A percentile compares a stretch with the other conserved stretches of the same genome.
Conservation (phyloP, 2,329 filamentous ascomycete species). For the Pestalotiopsis sp. region DNA sequence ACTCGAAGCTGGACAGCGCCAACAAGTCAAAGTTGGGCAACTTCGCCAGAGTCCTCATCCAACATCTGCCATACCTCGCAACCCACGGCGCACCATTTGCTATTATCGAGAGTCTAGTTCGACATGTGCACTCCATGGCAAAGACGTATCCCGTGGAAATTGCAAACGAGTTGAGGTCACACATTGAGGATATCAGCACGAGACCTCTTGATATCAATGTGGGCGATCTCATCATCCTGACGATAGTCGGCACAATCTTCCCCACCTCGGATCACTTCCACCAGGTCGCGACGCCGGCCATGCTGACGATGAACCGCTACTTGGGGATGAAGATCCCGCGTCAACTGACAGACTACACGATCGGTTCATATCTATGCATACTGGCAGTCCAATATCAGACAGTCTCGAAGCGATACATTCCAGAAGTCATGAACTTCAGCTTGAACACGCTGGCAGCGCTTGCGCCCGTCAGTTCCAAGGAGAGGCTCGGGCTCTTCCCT, state of each 20-base stretch:
- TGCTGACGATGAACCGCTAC: slow-evolving; percentile 81
- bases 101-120: slow-evolving; percentile 76
- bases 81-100: slow-evolving; percentile 53
- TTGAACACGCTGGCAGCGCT: slow-evolving; percentile 73
- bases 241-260: slow-evolving; percentile 81
- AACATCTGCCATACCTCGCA: slow-evolving; percentile 57
- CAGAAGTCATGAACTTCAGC: slow-evolving; percentile 82
- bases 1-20: slow-evolving; percentile 79
- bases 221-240: slow-evolving; percentile 82
- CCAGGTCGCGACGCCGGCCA: slow-evolving; percentile 87
- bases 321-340: slow-evolving; percentile 76
- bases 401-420: slow-evolving; percentile 83
- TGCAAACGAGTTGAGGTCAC: slow-evolving; percentile 74
- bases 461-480: slow-evolving; percentile 53
- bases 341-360: slow-evolving; percentile 65
- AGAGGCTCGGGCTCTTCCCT: slow-evolving; percentile 59
- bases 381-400: slow-evolving; percentile 81
- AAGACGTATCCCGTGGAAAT: slow-evolving; percentile 83
- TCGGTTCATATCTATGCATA: slow-evolving; percentile 77
- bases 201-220: slow-evolving; percentile 55
- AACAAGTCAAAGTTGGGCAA: slow-evolving; percentile 82
- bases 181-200: slow-evolving; percentile 60
- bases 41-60: slow-evolving; percentile 68
- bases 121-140: slow-evolving; percentile 90
- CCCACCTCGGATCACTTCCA: slow-evolving; percentile 98